A percentile compares a stretch with the other conserved stretches of the same genome.
Conservation (phyloP, 768 basidiomycete genomes). For the Boletus reticuloceps region DNA sequence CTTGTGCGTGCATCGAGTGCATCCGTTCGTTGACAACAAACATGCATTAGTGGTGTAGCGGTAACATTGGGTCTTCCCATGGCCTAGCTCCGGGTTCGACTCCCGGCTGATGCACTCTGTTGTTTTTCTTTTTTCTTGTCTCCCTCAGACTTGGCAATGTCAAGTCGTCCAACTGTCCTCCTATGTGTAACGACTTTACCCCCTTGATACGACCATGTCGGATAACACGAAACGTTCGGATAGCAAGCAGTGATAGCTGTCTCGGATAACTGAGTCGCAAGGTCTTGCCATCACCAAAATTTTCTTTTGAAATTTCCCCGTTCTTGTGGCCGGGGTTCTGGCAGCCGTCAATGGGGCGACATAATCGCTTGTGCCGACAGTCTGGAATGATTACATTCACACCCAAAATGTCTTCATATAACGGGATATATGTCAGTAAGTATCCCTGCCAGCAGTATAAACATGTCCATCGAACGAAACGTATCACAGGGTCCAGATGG, state of each 20-base stretch:
- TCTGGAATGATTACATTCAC: no score
- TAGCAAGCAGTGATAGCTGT: background rate
- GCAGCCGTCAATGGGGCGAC: no score
- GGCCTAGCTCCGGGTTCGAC: conserved; percentile 61
- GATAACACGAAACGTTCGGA: no score
- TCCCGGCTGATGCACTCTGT: conserved; percentile 47
- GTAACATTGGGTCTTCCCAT: conserved; percentile 90
- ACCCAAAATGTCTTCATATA: background rate
- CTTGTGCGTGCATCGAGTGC: no score
- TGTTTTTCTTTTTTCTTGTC: background rate
- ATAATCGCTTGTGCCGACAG: no score
- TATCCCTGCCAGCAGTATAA: conserved; percentile 5
- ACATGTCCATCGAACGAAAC: conserved; percentile 14
- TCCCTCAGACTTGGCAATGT: no score
- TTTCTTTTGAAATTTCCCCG: no score
- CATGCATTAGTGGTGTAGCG: conserved; percentile 61
- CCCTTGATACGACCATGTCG: no score
- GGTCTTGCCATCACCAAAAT: no score
- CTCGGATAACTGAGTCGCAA: background rate
- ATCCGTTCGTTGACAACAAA: no score
- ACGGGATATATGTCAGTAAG: conserved; percentile 2
- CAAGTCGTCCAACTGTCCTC: background rate
- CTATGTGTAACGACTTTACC: background rate
- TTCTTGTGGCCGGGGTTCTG: no score
- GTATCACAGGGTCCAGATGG: conserved; percentile 8